Conservation (phyloP, 2,329 filamentous ascomycete species). For the Diaporthe sp. region DNA sequence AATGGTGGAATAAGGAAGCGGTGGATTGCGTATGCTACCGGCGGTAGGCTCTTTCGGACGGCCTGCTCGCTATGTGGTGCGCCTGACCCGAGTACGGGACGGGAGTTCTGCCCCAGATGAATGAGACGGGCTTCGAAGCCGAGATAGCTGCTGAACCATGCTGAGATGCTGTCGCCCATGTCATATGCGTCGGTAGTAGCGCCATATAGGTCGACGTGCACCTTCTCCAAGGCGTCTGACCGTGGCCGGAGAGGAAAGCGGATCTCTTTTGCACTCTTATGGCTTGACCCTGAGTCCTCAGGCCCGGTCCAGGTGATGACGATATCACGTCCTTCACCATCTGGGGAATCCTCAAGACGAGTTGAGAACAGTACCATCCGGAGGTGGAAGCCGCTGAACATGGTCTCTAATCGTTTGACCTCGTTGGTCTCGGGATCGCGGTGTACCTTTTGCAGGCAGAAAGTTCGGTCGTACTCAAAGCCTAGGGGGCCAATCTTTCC, state of each 20-base stretch:
- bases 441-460: constrained; percentile 29
- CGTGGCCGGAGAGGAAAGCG: constrained; percentile 13
- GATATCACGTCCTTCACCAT: background rate
- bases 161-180: constrained; percentile 23
- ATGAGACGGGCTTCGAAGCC: constrained; percentile 26
- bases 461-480: constrained; percentile 15
- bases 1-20: constrained; percentile 1
- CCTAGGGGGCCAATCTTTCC: constrained; percentile 21
- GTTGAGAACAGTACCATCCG: constrained; percentile 23
- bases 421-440: constrained; percentile 13
- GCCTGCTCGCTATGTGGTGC: constrained; percentile 17
- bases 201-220: background rate
- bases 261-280: background rate
- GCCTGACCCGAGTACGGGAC: constrained; percentile 7
- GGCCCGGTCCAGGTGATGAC: constrained; percentile 13
- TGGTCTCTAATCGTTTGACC: background rate
- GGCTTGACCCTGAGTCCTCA: background rate
- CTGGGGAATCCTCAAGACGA: constrained; percentile 12
- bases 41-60: constrained; percentile 12
- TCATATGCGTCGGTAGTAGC: constrained; percentile 17
- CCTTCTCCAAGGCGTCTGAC: background rate
- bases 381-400: constrained; percentile 25
- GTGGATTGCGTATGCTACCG: background rate
- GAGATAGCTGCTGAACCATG: constrained; percentile 15
- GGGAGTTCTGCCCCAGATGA: constrained; percentile 11